Evolutionary conservation across 257 asterid genomes (phyloP), one percentile per base, ranked within the genome.

Genomic region (Nicotiana tomentosiformis): DNA sequence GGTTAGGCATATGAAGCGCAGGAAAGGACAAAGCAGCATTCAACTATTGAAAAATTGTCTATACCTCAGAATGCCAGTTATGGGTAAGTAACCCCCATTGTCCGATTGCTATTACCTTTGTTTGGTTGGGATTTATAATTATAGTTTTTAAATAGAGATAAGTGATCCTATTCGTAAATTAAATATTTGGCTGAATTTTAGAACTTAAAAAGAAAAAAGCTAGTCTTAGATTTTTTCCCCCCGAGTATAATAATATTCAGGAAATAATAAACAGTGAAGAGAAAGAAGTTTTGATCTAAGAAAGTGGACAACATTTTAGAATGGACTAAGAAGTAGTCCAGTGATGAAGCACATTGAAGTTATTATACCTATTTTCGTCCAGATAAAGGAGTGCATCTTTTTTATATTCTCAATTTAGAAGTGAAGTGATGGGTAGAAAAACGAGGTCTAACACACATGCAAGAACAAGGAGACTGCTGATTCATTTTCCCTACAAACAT

Each of bases 1-100:
- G 70, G 83, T 85, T 91, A 96, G 99, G 94, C 95, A 79, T 94
- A 84, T 86, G 99, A 94, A 87, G 98, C 91, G 35, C 94, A 92
- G 80, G 94, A 93, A 86, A 91, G 98, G 82, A 89, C 91, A 84
- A 93, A 90, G 80, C 97, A 92, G 66, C 92, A 93, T 84, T 77
- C 67, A 80, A 88, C 86, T 66, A 87, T 96, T 83, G 98, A 93
- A 82, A 86, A 78, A 78, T 85, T 92, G 83, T 76, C 89, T 79
- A 82, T 96, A 85, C 93, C 95, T 20, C 98, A 90, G 89, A 90
- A 90, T 66, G 90, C 97, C 84, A 93, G 98, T 86, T 88, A 93
- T 84, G 95, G 92, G 99, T 96, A 82, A 89, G 96, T 89, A 33
- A 4, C 51, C 51, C 17, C 76, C 33, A 61, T 58, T 35, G 4